Percentiles rank a stretch among this genome's conserved stretches.
Conservation (phyloP, 1,284 basidiomycete species). For the Malassezia vespertilionis region DNA sequence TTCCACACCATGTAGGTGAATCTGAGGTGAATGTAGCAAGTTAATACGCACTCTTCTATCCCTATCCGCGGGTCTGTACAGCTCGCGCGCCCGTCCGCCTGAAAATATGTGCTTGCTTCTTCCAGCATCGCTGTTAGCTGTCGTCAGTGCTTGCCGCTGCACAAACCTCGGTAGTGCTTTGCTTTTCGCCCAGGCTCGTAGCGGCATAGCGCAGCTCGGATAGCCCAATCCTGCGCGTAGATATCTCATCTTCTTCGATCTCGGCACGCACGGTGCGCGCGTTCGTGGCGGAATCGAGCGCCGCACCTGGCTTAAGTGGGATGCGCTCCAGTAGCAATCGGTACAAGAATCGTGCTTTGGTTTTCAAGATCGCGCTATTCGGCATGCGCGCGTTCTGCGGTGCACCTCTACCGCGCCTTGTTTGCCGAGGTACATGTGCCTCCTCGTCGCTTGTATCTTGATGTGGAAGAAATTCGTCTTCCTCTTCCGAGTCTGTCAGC, state of each 20-base stretch:
- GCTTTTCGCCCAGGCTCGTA: slow-evolving; percentile 2
- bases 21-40: background rate
- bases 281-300: background rate
- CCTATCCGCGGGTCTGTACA: slow-evolving; percentile 8
- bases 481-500: no score
- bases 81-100: background rate
- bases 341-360: slow-evolving; percentile 5
- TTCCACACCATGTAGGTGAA: slow-evolving; percentile 5
- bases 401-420: no score
- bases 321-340: slow-evolving; percentile 10
- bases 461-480: no score
- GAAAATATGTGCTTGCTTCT: slow-evolving; percentile 5
- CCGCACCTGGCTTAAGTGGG: background rate
- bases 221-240: slow-evolving; percentile 6
- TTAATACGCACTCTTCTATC: slow-evolving; percentile 5
- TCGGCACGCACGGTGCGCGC: background rate
- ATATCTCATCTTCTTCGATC: background rate
- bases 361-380: background rate
- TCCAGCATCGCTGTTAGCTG: slow-evolving; percentile 12
- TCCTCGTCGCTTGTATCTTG: no score
- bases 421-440: no score
- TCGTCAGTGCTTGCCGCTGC: background rate
- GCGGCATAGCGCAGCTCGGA: slow-evolving; percentile 11
- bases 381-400: background rate
- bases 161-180: slow-evolving; percentile 2